Conservation (phyloP, 371 early-diverging fungal genomes). For the Actinomortierella ambigua region DNA sequence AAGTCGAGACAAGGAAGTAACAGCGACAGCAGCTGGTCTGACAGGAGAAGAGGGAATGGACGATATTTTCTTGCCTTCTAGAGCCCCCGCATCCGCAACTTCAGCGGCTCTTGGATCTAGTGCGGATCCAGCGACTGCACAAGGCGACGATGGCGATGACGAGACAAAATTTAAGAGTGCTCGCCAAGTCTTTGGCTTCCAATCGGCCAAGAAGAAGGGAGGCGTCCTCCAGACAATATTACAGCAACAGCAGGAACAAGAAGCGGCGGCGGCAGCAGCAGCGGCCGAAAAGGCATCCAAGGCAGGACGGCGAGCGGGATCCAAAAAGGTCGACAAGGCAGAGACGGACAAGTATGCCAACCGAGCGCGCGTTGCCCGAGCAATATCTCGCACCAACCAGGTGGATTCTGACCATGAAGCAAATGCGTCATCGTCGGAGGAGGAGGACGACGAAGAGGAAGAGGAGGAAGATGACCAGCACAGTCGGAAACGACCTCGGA, state of each 20-base stretch:
- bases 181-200: conserved; percentile 36
- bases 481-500: conserved; percentile 1
- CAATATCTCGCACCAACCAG: conserved; percentile 25
- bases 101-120: neutral
- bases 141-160: neutral
- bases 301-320: conserved; percentile 9
- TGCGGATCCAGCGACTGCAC: neutral
- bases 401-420: conserved; percentile 28
- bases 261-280: conserved; percentile 3
- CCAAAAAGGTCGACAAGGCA: neutral
- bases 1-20: neutral
- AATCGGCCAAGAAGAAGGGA: conserved; percentile 11
- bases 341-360: conserved; percentile 16
- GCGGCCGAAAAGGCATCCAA: conserved; percentile 4
- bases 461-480: conserved; percentile 26
- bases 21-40: neutral
- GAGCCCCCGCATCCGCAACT: neutral
- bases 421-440: conserved; percentile 19
- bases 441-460: conserved; percentile 21
- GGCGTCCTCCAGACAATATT: neutral
- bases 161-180: conserved; percentile 5
- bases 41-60: conserved; percentile 10
- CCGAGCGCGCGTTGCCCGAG: conserved; percentile 18
- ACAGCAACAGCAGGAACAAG: conserved; percentile 7
- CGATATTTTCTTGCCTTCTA: conserved; percentile 33